Percentiles rank a stretch among this genome's conserved stretches.
Evolutionary conservation across 169 alveolate species (phyloP).

Genomic region (Eimeria acervulina): DNA sequence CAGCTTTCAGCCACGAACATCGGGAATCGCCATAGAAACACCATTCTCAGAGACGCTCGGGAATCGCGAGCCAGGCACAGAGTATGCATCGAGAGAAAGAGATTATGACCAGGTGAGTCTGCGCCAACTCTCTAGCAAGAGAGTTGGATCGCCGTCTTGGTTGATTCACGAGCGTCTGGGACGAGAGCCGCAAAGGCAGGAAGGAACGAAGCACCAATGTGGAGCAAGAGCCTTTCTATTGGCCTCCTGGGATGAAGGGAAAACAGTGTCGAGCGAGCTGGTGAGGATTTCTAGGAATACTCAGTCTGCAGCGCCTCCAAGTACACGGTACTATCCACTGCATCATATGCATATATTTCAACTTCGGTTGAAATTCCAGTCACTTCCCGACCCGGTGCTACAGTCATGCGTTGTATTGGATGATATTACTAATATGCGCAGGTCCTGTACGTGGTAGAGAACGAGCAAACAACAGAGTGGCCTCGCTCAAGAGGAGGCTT

Average conservation of each 20-base stretch:
- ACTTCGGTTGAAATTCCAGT: not conserved
- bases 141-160: constrained; percentile 60
- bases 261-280: constrained; percentile 6
- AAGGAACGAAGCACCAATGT: not conserved
- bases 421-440: not conserved
- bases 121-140: not conserved
- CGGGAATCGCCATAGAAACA: not conserved
- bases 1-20: not conserved
- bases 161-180: constrained; percentile 66
- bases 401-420: not conserved
- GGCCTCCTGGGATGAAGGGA: constrained; percentile 40
- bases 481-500: constrained; percentile 69
- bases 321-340: not conserved
- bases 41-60: no score
- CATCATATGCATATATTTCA: not conserved
- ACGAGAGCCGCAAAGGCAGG: constrained; percentile 43
- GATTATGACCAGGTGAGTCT: not conserved
- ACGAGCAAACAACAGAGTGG: constrained; percentile 61
- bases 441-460: constrained; percentile 62
- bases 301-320: not conserved
- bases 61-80: not conserved
- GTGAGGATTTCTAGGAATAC: constrained; percentile 12
- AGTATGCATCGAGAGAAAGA: not conserved
- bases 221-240: constrained; percentile 51
- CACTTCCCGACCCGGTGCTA: not conserved